Percentiles rank a stretch among this genome's conserved stretches.
Conservation (phyloP, 306 rosid genomes). For the Myrica gale region DNA sequence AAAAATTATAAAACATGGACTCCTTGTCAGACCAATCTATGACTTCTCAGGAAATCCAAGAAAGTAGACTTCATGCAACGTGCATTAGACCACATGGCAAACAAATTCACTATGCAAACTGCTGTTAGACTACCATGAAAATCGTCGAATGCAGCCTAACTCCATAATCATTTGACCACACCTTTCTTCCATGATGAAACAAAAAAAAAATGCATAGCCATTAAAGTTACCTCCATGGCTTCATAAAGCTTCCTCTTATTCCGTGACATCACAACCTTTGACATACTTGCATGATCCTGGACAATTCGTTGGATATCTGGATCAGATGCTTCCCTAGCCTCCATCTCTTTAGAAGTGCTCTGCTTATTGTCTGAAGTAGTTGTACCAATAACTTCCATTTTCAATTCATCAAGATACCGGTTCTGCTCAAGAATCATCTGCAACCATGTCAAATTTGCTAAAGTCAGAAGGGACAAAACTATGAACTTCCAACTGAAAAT, state of each 20-base stretch:
- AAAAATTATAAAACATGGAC: neutral
- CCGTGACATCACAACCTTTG: constrained; percentile 44
- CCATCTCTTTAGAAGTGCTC: constrained; percentile 34
- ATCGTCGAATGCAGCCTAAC: neutral
- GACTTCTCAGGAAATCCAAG: neutral
- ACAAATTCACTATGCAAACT: neutral
- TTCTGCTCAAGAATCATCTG: constrained; percentile 66
- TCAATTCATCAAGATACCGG: constrained; percentile 74
- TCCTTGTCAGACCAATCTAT: neutral
- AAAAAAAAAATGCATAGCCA: neutral
- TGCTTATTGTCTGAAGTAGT: constrained; percentile 37
- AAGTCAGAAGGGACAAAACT: neutral
- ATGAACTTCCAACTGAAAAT: neutral
- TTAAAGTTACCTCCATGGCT: constrained; percentile 60
- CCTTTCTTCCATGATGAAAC: neutral
- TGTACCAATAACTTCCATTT: constrained; percentile 67
- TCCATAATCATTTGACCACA: neutral
- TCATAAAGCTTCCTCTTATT: constrained; percentile 55
- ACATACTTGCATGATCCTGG: constrained; percentile 38
- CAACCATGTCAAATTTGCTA: constrained; percentile 30
- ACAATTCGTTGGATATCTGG: constrained; percentile 36
- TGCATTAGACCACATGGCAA: neutral
- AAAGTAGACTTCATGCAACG: neutral
- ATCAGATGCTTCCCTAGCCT: constrained; percentile 43
- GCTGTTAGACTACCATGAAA: neutral